These are phyloP conservation scores for Setaria viridis DNA, from an alignment of 202 grass and related monocot genomes.

Conservation along the genomic window DNA sequence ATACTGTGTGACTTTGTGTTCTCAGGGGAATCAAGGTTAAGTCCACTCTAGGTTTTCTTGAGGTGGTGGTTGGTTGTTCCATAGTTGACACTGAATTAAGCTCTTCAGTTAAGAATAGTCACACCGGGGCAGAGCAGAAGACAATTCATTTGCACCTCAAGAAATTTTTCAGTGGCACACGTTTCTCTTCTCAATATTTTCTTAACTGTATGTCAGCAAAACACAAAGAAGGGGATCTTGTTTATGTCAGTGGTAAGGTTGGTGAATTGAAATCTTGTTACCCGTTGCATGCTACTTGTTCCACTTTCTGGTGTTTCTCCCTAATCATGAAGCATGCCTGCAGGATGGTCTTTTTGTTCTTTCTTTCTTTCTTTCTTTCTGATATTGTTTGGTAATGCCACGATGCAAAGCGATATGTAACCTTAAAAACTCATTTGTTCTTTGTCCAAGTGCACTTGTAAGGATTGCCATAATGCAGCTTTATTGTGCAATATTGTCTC, in stretches of 20 bases:
- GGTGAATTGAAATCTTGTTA: conserved; percentile 48
- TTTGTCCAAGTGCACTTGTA: conserved; percentile 25
- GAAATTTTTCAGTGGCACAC: conserved; percentile 69
- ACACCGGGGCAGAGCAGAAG: conserved; percentile 51
- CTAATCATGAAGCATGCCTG: conserved; percentile 23
- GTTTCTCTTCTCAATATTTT: conserved; percentile 66
- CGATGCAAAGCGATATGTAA: conserved; percentile 11
- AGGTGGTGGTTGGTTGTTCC: conserved; percentile 79
- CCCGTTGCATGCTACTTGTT: conserved; percentile 42
- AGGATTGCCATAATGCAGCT: not conserved
- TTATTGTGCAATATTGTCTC: conserved; percentile 10
- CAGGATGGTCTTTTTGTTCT: conserved; percentile 28
- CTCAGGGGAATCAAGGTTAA: conserved; percentile 67
- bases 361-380: conserved; percentile 14
- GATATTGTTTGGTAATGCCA: conserved; percentile 34
- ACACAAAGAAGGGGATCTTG: conserved; percentile 81
- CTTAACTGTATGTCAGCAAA: conserved; percentile 76
- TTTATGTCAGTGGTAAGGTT: conserved; percentile 96
- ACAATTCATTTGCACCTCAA: conserved; percentile 88
- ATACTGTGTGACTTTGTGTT: conserved; percentile 35
- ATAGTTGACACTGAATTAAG: conserved; percentile 50
- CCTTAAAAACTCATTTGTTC: conserved; percentile 4
- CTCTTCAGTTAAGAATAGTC: conserved; percentile 52
- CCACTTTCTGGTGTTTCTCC: conserved; percentile 32
- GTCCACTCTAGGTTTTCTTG: conserved; percentile 62